Evolutionary conservation across 2,329 filamentous ascomycete genomes (phyloP).

Genomic region (Penicillium fuscoglaucum): DNA sequence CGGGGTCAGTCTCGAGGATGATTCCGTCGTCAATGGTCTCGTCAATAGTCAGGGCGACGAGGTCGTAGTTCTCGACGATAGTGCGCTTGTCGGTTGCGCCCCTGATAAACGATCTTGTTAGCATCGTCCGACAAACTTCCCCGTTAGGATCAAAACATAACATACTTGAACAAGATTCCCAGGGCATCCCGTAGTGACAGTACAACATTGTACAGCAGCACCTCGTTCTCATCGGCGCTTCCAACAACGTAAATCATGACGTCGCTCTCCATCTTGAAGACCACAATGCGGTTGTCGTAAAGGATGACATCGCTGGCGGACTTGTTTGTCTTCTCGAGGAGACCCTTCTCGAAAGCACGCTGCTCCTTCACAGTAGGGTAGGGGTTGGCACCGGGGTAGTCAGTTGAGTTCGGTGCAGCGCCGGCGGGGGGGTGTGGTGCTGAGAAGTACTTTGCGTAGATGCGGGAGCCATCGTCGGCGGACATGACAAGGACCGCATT

Average conservation of each 20-base stretch:
- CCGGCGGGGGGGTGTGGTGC: constrained; percentile 67
- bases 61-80: constrained; percentile 97
- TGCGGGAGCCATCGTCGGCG: constrained; percentile 83
- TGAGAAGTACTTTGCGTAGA: constrained; percentile 92
- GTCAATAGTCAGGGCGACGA: constrained; percentile 89
- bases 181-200: constrained; percentile 86
- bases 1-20: constrained; percentile 94
- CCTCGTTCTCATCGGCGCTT: constrained; percentile 90
- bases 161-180: constrained; percentile 88
- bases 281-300: constrained; percentile 92
- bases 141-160: constrained; percentile 32
- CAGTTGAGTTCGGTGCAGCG: constrained; percentile 55
- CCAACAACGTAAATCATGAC: constrained; percentile 96
- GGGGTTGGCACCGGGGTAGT: constrained; percentile 68
- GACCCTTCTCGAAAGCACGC: constrained; percentile 93
- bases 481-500: constrained; percentile 77
- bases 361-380: constrained; percentile 91
- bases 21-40: constrained; percentile 95
- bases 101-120: constrained; percentile 49
- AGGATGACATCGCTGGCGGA: constrained; percentile 94
- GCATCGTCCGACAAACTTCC: constrained; percentile 1
- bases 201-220: constrained; percentile 91
- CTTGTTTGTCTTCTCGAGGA: constrained; percentile 94
- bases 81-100: constrained; percentile 97
- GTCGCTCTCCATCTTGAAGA: constrained; percentile 98